Conservation (phyloP, 495 filamentous ascomycete genomes). For the Aspergillus sclerotiicarbonarius region DNA sequence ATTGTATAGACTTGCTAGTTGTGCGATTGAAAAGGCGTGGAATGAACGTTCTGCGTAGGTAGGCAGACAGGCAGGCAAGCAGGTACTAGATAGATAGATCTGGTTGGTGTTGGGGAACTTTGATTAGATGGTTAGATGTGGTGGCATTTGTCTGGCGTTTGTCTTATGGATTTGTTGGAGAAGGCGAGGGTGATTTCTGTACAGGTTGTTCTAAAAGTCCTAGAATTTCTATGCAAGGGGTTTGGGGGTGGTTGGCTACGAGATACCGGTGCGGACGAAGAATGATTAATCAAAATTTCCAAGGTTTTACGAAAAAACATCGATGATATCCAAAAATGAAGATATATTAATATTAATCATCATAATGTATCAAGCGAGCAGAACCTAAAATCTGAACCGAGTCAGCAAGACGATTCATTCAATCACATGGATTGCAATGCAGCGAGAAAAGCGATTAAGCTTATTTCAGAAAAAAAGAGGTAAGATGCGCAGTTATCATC, state of each 20-base stretch:
- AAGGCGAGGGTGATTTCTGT: no score
- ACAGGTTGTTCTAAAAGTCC: no score
- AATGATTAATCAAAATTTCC: no score
- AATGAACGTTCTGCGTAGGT: slow-evolving; percentile 20
- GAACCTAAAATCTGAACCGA: not conserved
- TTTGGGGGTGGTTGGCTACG: no score
- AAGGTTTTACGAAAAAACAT: not conserved
- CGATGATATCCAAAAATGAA: not conserved
- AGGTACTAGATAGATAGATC: not conserved
- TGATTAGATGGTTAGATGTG: no score
- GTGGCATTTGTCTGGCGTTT: no score
- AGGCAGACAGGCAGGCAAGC: not conserved
- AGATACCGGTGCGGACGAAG: no score
- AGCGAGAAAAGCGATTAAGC: slow-evolving; percentile 5
- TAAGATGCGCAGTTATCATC: slow-evolving; percentile 26
- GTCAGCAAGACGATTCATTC: not conserved
- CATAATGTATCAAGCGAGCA: not conserved
- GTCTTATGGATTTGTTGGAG: no score
- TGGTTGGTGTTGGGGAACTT: no score
- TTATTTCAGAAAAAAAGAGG: slow-evolving; percentile 18
- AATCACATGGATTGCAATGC: not conserved
- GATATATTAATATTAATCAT: not conserved
- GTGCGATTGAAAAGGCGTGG: slow-evolving; percentile 45
- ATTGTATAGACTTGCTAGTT: slow-evolving; percentile 40
- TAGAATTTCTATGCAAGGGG: no score